phyloP scores from a whole-genome alignment of 1,284 basidiomycete genomes.

The Moesziomyces globuligerus region DNA sequence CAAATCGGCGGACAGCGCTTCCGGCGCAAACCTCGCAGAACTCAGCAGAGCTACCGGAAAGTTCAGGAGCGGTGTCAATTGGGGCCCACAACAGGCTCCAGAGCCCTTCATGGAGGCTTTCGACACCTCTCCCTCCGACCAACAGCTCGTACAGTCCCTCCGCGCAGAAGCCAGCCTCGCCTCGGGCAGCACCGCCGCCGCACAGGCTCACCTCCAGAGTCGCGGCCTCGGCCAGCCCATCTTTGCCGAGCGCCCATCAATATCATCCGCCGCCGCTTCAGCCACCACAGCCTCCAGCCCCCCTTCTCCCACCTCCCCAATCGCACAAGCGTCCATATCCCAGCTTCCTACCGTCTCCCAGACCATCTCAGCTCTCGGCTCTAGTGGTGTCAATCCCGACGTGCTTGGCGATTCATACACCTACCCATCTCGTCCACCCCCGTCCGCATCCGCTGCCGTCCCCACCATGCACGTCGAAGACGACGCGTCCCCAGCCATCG shows the following conservation, averaged over 20 bases:
- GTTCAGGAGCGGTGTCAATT: slow-evolving; percentile 53
- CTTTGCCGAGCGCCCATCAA: slow-evolving; percentile 14
- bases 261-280: neutral
- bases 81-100: slow-evolving; percentile 33
- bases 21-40: slow-evolving; percentile 37
- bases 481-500: neutral
- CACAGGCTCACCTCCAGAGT: slow-evolving; percentile 33
- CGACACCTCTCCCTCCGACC: slow-evolving; percentile 15
- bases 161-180: slow-evolving; percentile 17
- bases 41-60: slow-evolving; percentile 48
- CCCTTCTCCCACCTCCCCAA: slow-evolving; percentile 1
- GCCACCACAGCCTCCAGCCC: neutral
- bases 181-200: slow-evolving; percentile 52
- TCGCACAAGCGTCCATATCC: neutral
- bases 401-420: slow-evolving; percentile 11
- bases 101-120: slow-evolving; percentile 54
- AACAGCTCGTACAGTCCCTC: slow-evolving; percentile 8
- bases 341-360: slow-evolving; percentile 28
- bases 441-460: neutral
- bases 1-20: slow-evolving; percentile 13
- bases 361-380: slow-evolving; percentile 28
- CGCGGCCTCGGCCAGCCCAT: slow-evolving; percentile 35
- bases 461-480: neutral
- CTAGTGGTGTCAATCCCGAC: slow-evolving; percentile 38
- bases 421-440: neutral